Base-by-base conservation (phyloP, 1,284 basidiomycete genomes). In the Austroboletus olivaceoglutinosus region DNA sequence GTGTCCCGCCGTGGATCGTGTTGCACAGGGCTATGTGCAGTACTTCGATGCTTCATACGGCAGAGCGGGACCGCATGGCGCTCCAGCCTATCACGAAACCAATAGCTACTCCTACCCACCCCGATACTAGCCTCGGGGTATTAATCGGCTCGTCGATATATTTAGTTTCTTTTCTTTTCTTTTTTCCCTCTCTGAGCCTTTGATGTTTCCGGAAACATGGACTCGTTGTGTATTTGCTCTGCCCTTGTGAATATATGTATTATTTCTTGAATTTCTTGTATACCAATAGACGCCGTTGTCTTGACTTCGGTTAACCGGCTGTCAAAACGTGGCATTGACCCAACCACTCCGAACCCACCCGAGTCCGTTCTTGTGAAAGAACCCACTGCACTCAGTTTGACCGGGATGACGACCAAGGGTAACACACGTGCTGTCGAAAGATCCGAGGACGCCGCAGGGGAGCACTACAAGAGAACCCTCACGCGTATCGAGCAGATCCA, bases 401-500 rank as follows among this genome's bases (percentile, higher is more conserved):
- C 11, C 25, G 55, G 22, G 23, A 67, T 68, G 62, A 18, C 53
- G 62, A 25, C 57, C 2, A 66, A 66, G 27, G 46, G 36, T 18
- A 50, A 23, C 38, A 43, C 65, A 0, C 36, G 47, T 16, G 37
- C 33, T 16, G 27, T 41, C 18, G 44, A 44, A 34, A 64, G 46
- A 31, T 46, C 12, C 52, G 50, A 54, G 19, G 47, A 59, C 27
- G 56, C 51, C 10, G 29, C 65, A 19, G 75, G 80, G 34, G 78
- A 83, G 19, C 74, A 77, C 53, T 75, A 81, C 62, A 72, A 77
- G 58, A 74, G 74, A 45, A 88, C 89, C 5, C 67, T 79, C 13
- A 73, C 78, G 7, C 80, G 91, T 19, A 74, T 94, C 37, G 70
- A 82, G 47, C 78, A 78, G 59, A 84, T 94, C 50, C 84, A 85